Percentiles rank a stretch among this genome's conserved stretches.
Evolutionary conservation across 257 asterid genomes (phyloP).

Genomic region (Gentiana dahurica): DNA sequence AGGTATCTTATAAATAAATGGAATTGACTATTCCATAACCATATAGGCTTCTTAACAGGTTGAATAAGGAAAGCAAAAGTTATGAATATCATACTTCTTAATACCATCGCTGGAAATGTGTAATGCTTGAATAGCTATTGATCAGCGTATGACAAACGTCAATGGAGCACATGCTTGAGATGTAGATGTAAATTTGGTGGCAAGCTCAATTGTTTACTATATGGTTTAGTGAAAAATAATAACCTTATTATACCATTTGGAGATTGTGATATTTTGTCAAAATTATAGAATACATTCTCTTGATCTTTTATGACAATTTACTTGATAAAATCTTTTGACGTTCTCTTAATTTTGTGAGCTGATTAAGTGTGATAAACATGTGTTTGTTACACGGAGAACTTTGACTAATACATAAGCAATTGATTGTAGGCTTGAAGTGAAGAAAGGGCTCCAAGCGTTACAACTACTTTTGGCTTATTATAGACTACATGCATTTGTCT

Average conservation of each 20-base stretch:
- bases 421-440: slow-evolving; percentile 1
- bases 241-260: background rate
- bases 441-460: slow-evolving; percentile 10
- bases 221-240: background rate
- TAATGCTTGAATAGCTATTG: background rate
- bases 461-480: slow-evolving; percentile 13
- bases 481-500: slow-evolving; percentile 8
- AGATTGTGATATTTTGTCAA: background rate
- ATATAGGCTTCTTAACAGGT: background rate
- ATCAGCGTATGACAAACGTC: background rate
- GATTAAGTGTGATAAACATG: background rate
- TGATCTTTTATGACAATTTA: background rate
- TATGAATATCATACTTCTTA: background rate
- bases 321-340: background rate
- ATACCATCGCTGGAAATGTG: too few relatives aligned
- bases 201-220: background rate
- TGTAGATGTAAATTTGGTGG: too few relatives aligned
- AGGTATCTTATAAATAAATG: background rate
- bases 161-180: too few relatives aligned
- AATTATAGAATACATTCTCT: background rate
- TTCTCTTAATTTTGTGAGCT: background rate
- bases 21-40: background rate
- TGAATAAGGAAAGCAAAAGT: background rate
- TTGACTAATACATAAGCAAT: slow-evolving; percentile 2
- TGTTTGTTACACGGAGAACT: background rate